phyloP scores from a whole-genome alignment of 2,329 filamentous ascomycete genomes.

The Lojkania enalia region DNA sequence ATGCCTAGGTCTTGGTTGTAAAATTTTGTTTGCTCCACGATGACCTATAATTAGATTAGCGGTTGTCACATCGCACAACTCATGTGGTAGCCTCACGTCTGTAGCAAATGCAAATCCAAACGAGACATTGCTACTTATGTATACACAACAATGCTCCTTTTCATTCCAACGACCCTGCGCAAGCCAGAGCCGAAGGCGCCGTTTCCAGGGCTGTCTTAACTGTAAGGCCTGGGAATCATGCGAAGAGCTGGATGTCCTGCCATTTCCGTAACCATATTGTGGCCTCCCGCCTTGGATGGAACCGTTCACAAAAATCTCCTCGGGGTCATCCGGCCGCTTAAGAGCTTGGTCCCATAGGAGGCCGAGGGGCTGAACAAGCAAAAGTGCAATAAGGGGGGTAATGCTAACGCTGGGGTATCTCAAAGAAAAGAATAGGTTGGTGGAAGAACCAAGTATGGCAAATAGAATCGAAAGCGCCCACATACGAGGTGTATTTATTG shows the following conservation, averaged over 20 bases:
- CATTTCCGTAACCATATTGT: slow-evolving; percentile 3
- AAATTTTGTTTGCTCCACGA: slow-evolving; percentile 87
- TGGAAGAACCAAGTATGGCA: slow-evolving; percentile 77
- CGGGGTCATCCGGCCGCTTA: slow-evolving; percentile 61
- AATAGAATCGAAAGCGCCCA: slow-evolving; percentile 81
- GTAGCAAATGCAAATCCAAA: slow-evolving; percentile 90
- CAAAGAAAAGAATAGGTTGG: slow-evolving; percentile 86
- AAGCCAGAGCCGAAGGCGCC: slow-evolving; percentile 69
- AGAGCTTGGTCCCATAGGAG: slow-evolving; percentile 75
- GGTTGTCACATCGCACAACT: background rate
- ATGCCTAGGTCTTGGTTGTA: slow-evolving; percentile 81
- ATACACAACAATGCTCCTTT: slow-evolving; percentile 86
- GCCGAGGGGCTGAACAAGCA: slow-evolving; percentile 83
- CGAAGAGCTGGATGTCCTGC: slow-evolving; percentile 11
- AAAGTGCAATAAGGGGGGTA: slow-evolving; percentile 82
- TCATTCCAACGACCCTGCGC: slow-evolving; percentile 83
- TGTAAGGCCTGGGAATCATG: slow-evolving; percentile 15
- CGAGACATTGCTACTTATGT: slow-evolving; percentile 86
- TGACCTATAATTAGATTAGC: slow-evolving; percentile 56
- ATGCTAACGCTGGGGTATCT: slow-evolving; percentile 90
- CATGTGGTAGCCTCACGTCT: slow-evolving; percentile 56
- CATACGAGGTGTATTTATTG: slow-evolving; percentile 86
- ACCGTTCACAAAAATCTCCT: slow-evolving; percentile 63
- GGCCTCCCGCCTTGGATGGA: slow-evolving; percentile 39
- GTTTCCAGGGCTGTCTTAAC: slow-evolving; percentile 25